Percentiles rank a stretch among this genome's conserved stretches.
Evolutionary conservation across 1,284 basidiomycete genomes (phyloP).

Genomic region (Gymnopus androsaceus): DNA sequence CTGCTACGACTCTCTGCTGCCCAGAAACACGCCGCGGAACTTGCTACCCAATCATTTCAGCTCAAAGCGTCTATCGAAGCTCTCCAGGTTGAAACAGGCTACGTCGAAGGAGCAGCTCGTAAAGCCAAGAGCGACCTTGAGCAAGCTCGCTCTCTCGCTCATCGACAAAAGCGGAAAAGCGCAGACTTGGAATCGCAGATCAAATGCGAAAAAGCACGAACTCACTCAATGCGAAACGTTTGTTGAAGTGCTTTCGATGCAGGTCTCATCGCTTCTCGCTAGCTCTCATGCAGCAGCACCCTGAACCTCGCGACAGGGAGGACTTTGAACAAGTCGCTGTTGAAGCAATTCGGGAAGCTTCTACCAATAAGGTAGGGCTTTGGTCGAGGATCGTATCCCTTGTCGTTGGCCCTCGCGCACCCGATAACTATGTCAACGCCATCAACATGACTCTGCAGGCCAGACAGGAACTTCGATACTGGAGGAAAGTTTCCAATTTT

Average conservation of each 20-base stretch:
- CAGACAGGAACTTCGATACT: conserved; percentile 35
- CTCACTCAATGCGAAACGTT: conserved; percentile 7
- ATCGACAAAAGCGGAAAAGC: conserved; percentile 7
- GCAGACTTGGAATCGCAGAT: not conserved
- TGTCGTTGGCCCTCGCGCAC: conserved; percentile 32
- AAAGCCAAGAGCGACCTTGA: conserved; percentile 5
- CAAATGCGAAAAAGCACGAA: conserved; percentile 6
- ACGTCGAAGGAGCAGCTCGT: not conserved
- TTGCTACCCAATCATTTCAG: not conserved
- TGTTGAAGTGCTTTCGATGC: conserved; percentile 1
- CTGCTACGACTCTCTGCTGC: not conserved
- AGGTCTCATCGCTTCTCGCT: not conserved
- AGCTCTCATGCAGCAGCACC: not conserved
- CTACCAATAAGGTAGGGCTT: conserved; percentile 27
- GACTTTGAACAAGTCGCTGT: conserved; percentile 39
- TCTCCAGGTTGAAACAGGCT: not conserved
- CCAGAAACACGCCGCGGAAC: conserved; percentile 2
- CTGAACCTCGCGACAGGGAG: not conserved
- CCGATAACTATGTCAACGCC: conserved; percentile 42
- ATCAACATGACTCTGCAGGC: conserved; percentile 38
- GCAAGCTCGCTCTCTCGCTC: conserved; percentile 1
- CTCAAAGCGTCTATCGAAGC: conserved; percentile 9
- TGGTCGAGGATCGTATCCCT: conserved; percentile 36
- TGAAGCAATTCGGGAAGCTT: conserved; percentile 34
- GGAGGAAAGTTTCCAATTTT: conserved; percentile 38